Evolutionary conservation across 2,329 filamentous ascomycete genomes (phyloP).

Genomic region (Graphilbum fragrans): DNA sequence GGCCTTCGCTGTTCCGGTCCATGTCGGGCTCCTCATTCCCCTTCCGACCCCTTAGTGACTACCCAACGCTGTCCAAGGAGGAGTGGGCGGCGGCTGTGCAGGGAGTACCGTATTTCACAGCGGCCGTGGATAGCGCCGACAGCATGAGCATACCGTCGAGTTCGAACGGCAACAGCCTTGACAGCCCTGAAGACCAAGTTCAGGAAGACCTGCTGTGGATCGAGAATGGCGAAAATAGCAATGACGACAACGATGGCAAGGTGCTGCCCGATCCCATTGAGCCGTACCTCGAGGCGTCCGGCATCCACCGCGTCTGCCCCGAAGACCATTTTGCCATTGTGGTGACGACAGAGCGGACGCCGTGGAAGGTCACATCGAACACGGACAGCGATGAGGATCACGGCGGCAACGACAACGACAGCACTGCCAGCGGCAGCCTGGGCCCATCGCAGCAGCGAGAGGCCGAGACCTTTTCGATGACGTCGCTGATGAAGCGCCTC

Average conservation of each 20-base stretch:
- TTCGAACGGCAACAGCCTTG: background rate
- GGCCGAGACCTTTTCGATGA: conserved; percentile 15
- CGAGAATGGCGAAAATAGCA: conserved; percentile 15
- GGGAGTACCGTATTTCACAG: too few species aligned
- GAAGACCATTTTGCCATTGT: conserved; percentile 52
- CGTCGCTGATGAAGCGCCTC: conserved; percentile 28
- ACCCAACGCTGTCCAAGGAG: conserved; percentile 6
- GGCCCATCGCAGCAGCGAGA: background rate
- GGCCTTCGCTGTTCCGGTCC: conserved; percentile 22
- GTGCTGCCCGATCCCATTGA: conserved; percentile 24
- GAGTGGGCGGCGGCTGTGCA: conserved; percentile 3
- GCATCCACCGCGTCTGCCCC: conserved; percentile 45
- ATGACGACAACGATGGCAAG: conserved; percentile 9
- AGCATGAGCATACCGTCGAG: background rate
- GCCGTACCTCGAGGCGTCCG: conserved; percentile 43
- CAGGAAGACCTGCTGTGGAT: background rate
- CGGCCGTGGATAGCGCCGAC: background rate
- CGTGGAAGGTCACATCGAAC: background rate
- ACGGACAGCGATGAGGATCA: background rate
- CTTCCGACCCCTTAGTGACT: conserved; percentile 37
- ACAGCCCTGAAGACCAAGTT: background rate
- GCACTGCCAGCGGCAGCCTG: background rate
- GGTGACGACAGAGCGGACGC: conserved; percentile 35
- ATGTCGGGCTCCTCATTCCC: conserved; percentile 38
- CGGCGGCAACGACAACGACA: background rate